Evolutionary conservation across 345 rosid genomes (phyloP), one percentile per base, ranked within the genome.

Genomic region (Bretschneidera sinensis): DNA sequence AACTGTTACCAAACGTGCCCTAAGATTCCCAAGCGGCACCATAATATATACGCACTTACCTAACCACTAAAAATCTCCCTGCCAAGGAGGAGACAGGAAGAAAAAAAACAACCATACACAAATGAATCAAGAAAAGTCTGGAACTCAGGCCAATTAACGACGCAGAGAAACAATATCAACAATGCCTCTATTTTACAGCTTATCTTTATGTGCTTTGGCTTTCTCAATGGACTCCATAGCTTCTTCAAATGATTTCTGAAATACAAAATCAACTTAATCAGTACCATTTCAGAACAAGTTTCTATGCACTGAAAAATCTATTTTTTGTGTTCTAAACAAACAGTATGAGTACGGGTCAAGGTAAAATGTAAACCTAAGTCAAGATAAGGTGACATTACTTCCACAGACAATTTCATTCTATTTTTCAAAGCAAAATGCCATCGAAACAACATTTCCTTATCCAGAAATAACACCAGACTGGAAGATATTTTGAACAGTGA

Each of bases 221-320:
- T 84, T 84, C 69, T 84, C 81, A 43, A 92, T 66, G 13, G 94
- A 82, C 24, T 81, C 94, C 87, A 87, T 78, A 60, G 91, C 87
- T 47, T 85, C 98, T 65, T 92, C 94, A 60, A 89, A 92, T 67
- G 98, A 92, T 81, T 87, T 89, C 97, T 92, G 79, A 16, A 62
- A 6, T 17, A 21, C 57, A 60, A 61, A 64, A 57, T 17, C 58
- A 47, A 31, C 48, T 60, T 21, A 18, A 11, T 50, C 34, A 31
- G 33, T 25, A 13, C 50, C n/a, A n/a, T 47, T 16, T 47, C 11
- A 47, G 3, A n/a, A 13, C 50, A 47, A 47, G 35, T 9, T 31
- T 31, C 35, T 9, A 4, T 31, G 35, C 35, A 31, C 6, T 9
- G 35, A 31, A 31, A 31, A 31, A 4, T 31, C 35, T 4, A 31